Evolutionary conservation across 2,329 filamentous ascomycete genomes (phyloP).

Genomic region (Magnaporthiopsis rhizophila): DNA sequence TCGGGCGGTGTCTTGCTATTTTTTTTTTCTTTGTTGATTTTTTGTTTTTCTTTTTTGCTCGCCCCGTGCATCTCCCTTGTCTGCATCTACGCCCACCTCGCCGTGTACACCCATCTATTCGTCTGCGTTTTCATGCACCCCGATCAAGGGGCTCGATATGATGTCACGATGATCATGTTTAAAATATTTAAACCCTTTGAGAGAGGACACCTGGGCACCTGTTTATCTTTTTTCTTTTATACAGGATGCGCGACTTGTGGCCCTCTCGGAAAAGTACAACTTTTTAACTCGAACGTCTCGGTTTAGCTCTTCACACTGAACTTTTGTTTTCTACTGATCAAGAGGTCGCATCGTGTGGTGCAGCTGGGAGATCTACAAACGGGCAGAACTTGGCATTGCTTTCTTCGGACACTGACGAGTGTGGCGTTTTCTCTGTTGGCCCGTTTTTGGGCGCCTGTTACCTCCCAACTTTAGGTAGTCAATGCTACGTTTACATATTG

Average conservation of each 20-base stretch:
- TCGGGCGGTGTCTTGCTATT: slow-evolving; percentile 8
- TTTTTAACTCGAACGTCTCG: not conserved
- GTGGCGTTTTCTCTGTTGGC: not conserved
- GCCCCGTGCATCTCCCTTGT: no score
- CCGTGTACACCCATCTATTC: not conserved
- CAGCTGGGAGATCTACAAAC: not conserved
- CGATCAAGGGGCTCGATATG: not conserved
- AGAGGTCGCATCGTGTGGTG: not conserved
- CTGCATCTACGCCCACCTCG: not conserved
- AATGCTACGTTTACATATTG: not conserved
- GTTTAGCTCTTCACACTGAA: not conserved
- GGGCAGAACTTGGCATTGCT: not conserved
- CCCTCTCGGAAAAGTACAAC: not conserved
- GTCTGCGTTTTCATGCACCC: not conserved
- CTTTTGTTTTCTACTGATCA: not conserved
- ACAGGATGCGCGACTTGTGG: not conserved
- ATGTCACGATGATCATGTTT: slow-evolving; percentile 1
- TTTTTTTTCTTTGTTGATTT: no score
- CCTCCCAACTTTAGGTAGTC: not conserved
- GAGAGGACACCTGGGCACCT: not conserved
- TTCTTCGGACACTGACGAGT: not conserved
- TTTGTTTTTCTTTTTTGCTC: not conserved
- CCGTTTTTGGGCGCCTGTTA: not conserved
- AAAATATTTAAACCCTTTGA: not conserved
- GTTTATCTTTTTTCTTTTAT: not conserved